Evolutionary conservation across 805 yeast genomes (phyloP).

Genomic region (Millerago galiae): DNA sequence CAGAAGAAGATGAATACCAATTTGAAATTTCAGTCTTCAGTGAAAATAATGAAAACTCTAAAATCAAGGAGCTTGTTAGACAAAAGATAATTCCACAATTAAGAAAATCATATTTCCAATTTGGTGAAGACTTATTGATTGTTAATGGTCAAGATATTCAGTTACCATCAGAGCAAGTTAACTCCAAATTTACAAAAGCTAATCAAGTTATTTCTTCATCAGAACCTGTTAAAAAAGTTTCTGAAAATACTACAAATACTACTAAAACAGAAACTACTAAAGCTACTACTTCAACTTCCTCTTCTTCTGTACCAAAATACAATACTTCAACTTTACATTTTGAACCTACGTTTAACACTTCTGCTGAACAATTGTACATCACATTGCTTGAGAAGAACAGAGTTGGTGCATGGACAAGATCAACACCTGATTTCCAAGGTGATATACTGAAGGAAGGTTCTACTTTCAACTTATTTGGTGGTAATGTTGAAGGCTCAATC

Average conservation of each 20-base stretch:
- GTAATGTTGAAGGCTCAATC: constrained; percentile 73
- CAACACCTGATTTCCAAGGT: constrained; percentile 52
- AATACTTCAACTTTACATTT: constrained; percentile 77
- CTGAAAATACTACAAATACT: constrained; percentile 2
- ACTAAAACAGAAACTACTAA: constrained; percentile 11
- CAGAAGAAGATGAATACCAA: constrained; percentile 79
- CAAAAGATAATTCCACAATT: constrained; percentile 60
- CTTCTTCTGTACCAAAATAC: constrained; percentile 45
- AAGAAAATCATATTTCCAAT: constrained; percentile 50
- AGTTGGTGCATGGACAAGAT: constrained; percentile 87
- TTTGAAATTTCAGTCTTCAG: constrained; percentile 65
- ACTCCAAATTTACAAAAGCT: constrained; percentile 47
- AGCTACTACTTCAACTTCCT: constrained; percentile 11
- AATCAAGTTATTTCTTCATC: constrained; percentile 29
- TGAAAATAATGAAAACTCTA: constrained; percentile 46
- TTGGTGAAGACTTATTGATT: constrained; percentile 71
- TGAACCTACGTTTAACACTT: constrained; percentile 76
- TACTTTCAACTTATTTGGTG: constrained; percentile 72
- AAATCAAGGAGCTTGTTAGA: constrained; percentile 44
- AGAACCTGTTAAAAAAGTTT: constrained; percentile 9
- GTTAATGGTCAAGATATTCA: constrained; percentile 86
- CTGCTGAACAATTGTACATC: constrained; percentile 77
- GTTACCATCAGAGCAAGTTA: constrained; percentile 60
- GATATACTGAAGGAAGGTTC: constrained; percentile 43
- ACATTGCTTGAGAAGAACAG: constrained; percentile 73